These are phyloP conservation scores for Tricharina praecox DNA, from an alignment of 495 filamentous ascomycete genomes.

Conservation along the genomic window DNA sequence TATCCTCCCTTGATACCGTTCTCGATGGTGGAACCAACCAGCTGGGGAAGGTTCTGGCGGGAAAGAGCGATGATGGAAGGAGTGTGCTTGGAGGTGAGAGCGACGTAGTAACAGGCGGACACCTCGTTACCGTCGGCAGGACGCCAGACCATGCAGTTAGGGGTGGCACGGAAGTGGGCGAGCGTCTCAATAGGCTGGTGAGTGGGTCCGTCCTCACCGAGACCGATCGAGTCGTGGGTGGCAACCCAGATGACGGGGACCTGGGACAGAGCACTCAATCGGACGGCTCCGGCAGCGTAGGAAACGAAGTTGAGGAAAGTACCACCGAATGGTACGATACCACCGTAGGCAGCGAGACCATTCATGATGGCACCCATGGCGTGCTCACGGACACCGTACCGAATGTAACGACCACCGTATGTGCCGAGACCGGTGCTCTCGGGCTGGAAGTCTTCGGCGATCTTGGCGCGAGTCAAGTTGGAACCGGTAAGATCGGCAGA, in stretches of 20 bases:
- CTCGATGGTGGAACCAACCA: conserved; percentile 80
- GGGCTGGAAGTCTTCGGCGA: conserved; percentile 93
- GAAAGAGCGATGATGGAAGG: conserved; percentile 87
- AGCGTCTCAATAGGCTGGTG: conserved; percentile 99
- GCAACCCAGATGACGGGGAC: conserved; percentile 89
- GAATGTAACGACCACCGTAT: conserved; percentile 81
- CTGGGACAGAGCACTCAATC: conserved; percentile 81
- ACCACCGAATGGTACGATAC: conserved; percentile 79
- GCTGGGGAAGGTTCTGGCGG: conserved; percentile 95
- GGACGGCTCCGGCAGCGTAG: conserved; percentile 88
- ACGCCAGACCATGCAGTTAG: conserved; percentile 99
- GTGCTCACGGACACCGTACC: conserved; percentile 95
- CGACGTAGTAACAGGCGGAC: conserved; percentile 92
- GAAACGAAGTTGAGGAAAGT: conserved; percentile 99
- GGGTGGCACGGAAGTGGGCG: conserved; percentile 94
- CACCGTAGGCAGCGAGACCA: conserved; percentile 89
- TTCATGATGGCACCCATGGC: conserved; percentile 98
- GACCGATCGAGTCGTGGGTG: conserved; percentile 98
- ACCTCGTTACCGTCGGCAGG: conserved; percentile 98
- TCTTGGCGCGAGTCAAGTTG: conserved; percentile 97
- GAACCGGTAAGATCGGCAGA: conserved; percentile 96
- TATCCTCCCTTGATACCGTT: conserved; percentile 87
- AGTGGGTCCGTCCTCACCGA: conserved; percentile 96
- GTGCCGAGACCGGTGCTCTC: conserved; percentile 67
- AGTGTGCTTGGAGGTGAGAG: conserved; percentile 77